A percentile compares a stretch with the other conserved stretches of the same genome.
phyloP scores from a whole-genome alignment of 768 basidiomycete species.

The Naganishia kalamii region DNA sequence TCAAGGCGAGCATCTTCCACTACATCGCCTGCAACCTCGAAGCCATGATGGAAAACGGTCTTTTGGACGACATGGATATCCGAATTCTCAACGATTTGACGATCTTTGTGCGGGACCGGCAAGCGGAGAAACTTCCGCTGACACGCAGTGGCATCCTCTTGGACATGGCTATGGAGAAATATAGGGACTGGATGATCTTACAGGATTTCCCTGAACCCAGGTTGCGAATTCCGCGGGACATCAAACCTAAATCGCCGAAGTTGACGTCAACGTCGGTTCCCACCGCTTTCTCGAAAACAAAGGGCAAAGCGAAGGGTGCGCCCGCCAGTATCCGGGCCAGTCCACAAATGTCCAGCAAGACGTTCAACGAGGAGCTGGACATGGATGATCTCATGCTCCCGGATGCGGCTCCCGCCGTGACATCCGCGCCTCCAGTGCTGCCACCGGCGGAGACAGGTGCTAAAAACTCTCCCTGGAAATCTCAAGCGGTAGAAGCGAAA shows the following conservation, averaged over 20 bases:
- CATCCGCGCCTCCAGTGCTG: slow-evolving; percentile 28
- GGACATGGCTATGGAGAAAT: slow-evolving; percentile 56
- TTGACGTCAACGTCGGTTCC: slow-evolving; percentile 36
- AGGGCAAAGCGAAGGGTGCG: slow-evolving; percentile 18
- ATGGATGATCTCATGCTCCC: slow-evolving; percentile 63
- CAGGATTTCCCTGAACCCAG: slow-evolving; percentile 47
- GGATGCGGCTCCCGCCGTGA: slow-evolving; percentile 29
- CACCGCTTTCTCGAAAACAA: slow-evolving; percentile 27
- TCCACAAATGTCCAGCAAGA: slow-evolving; percentile 42
- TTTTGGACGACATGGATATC: slow-evolving; percentile 68
- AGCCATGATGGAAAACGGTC: slow-evolving; percentile 68
- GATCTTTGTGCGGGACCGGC: slow-evolving; percentile 55
- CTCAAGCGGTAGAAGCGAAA: slow-evolving; percentile 32
- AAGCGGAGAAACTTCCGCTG: slow-evolving; percentile 62
- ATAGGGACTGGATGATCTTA: slow-evolving; percentile 62
- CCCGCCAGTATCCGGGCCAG: slow-evolving; percentile 29
- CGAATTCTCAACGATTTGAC: slow-evolving; percentile 65
- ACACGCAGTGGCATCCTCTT: slow-evolving; percentile 57
- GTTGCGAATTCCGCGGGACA: slow-evolving; percentile 34
- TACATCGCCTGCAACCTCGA: slow-evolving; percentile 83
- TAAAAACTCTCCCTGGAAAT: slow-evolving; percentile 42
- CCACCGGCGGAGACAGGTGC: slow-evolving; percentile 30
- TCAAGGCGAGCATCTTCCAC: slow-evolving; percentile 65
- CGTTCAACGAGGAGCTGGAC: slow-evolving; percentile 64
- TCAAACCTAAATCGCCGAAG: slow-evolving; percentile 37